Conservation (phyloP, 148 eudicot species). For the Chenopodium quinoa region DNA sequence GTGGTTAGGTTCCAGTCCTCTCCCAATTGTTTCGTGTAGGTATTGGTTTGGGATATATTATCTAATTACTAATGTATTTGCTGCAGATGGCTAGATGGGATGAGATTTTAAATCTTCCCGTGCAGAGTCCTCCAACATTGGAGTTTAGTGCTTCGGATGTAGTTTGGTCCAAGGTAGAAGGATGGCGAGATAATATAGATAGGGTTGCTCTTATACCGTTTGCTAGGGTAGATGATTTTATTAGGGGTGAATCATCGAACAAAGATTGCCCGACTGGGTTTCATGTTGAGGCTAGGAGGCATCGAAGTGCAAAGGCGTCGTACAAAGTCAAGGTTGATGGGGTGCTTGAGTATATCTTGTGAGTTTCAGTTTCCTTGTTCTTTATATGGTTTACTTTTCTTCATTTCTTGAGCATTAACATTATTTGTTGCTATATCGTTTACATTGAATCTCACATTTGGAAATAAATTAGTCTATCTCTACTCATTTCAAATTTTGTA, state of each 20-base stretch:
- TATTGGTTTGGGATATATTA: not conserved
- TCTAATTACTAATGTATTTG: not conserved
- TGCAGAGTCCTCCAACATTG: slow-evolving; percentile 78
- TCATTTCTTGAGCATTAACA: not conserved
- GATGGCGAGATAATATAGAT: slow-evolving; percentile 77
- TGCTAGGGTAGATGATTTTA: slow-evolving; percentile 86
- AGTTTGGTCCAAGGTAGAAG: slow-evolving; percentile 90
- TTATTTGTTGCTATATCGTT: not conserved
- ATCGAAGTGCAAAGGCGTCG: slow-evolving; percentile 43
- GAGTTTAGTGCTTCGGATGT: slow-evolving; percentile 77
- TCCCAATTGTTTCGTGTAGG: no score
- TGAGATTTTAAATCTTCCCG: slow-evolving; percentile 89
- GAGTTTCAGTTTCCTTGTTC: slow-evolving; percentile 29
- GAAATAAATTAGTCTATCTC: no score
- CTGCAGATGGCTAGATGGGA: slow-evolving; percentile 92
- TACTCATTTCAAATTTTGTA: no score
- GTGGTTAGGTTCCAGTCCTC: no score
- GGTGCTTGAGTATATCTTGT: slow-evolving; percentile 89
- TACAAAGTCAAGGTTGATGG: slow-evolving; percentile 94
- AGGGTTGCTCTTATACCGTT: slow-evolving; percentile 86
- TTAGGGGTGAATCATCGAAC: slow-evolving; percentile 82
- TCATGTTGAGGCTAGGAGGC: slow-evolving; percentile 93
- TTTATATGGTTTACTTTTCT: not conserved
- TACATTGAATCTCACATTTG: no score
- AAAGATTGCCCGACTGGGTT: slow-evolving; percentile 86